phyloP scores from a whole-genome alignment of 805 yeast species.

The Starmerella vitae region DNA sequence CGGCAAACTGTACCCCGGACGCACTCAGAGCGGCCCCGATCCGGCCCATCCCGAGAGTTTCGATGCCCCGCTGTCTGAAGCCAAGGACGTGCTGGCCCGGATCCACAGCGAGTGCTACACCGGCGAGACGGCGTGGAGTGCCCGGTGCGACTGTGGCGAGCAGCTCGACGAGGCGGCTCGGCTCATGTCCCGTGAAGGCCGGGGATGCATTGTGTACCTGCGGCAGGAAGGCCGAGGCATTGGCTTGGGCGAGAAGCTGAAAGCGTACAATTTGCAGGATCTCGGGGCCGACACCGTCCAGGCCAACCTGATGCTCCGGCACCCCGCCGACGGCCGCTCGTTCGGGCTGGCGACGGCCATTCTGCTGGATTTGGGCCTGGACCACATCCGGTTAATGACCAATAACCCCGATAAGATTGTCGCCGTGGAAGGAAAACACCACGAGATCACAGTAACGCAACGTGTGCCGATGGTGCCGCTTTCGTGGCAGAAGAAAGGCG shows the following conservation, averaged over 20 bases:
- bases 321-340: constrained; percentile 96
- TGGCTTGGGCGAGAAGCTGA: constrained; percentile 93
- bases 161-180: constrained; percentile 97
- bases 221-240: constrained; percentile 98
- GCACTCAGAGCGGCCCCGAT: constrained; percentile 26
- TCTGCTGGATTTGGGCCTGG: constrained; percentile 63
- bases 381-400: constrained; percentile 63
- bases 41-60: constrained; percentile 3
- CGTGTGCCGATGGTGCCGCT: constrained; percentile 95
- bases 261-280: constrained; percentile 94
- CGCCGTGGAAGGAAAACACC: constrained; percentile 82
- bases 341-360: constrained; percentile 92
- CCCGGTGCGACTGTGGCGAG: constrained; percentile 98
- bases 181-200: constrained; percentile 72
- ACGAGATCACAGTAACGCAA: constrained; percentile 61
- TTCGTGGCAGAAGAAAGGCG: constrained; percentile 64
- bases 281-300: constrained; percentile 97
- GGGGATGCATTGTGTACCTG: constrained; percentile 87
- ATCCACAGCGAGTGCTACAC: constrained; percentile 97
- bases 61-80: neutral
- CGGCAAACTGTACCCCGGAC: constrained; percentile 81
- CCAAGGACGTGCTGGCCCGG: constrained; percentile 44
- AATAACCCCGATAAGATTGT: constrained; percentile 93
- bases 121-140: constrained; percentile 98
- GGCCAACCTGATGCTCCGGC: constrained; percentile 81